Percentiles rank a stretch among this genome's conserved stretches.
phyloP scores from a whole-genome alignment of 805 yeast genomes.

The Ogataea allantospora region DNA sequence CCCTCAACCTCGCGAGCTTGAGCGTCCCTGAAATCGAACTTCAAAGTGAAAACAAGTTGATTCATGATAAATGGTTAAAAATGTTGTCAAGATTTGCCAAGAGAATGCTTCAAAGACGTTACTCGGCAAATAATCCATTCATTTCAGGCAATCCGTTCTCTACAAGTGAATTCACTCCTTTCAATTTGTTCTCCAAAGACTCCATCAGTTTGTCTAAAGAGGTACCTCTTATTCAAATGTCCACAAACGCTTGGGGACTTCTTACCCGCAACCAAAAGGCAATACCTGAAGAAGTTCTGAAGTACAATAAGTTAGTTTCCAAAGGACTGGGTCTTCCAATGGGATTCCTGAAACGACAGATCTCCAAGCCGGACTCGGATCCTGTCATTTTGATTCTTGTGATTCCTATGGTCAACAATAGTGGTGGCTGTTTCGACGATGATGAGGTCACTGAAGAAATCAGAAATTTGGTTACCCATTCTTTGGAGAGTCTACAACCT shows the following conservation, averaged over 20 bases:
- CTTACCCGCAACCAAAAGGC: conserved; percentile 32
- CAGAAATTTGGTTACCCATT: conserved; percentile 11
- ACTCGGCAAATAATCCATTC: conserved; percentile 1
- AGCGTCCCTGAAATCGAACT: conserved; percentile 26
- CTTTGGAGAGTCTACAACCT: conserved; percentile 15
- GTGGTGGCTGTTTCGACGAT: conserved; percentile 20
- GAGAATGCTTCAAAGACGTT: conserved; percentile 6
- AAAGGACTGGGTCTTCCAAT: conserved; percentile 44
- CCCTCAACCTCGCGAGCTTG: conserved; percentile 26
- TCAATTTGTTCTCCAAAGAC: conserved; percentile 5
- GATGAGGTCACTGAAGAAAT: conserved; percentile 21
- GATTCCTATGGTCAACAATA: conserved; percentile 24
- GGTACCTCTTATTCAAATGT: conserved; percentile 43
- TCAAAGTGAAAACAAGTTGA: conserved; percentile 20
- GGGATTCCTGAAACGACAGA: conserved; percentile 35
- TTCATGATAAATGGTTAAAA: conserved; percentile 30
- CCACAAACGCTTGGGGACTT: conserved; percentile 50
- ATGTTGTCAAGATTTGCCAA: conserved; percentile 22
- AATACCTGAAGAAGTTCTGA: conserved; percentile 41
- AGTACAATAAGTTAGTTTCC: conserved; percentile 37
- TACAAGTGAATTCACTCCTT: conserved; percentile 1
- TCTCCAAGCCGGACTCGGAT: conserved; percentile 39
- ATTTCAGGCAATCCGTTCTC: conserved; percentile 8
- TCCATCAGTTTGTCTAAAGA: conserved; percentile 11
- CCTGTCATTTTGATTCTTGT: conserved; percentile 28